Base-by-base conservation (phyloP, 192 early-diverging fungal genomes). In the Phlyctochytrium planicorne region DNA sequence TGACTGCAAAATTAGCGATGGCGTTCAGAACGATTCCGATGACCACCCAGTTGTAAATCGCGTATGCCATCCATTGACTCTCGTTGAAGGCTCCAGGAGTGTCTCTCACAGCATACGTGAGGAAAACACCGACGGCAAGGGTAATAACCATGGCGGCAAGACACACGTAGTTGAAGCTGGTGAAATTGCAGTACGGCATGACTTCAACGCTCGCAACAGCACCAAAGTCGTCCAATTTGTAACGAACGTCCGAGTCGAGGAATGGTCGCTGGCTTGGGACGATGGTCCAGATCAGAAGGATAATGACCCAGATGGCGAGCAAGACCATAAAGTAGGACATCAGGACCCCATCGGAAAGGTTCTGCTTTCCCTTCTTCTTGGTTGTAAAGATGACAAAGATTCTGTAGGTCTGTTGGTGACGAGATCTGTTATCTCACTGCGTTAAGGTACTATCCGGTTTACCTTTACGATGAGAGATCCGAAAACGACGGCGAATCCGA, bases 41-140 rank as follows among this genome's bases (percentile, higher is more conserved):
- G 27, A 57, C 55, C 14, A 57, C 55, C 55, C 55, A 57, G 55
- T 57, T 57, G 55, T 57, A 57, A 10, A 29, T 57, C 12, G 55
- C 55, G 6, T 25, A 25, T 10, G 55, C 16, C 20, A 57, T 57
- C 55, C 55, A 57, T 25, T 57, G 10, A 10, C 20, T 25, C 55
- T 57, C 55, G 55, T 57, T 57, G 27, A 57, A 57, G 14, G 55
- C 55, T 6, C 55, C 27, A 29, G 55, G 55, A 12, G 55, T 25
- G 25, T 25, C 27, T 14, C 55, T 14, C 14, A 57, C 27, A 10
- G 27, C 6, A 29, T 57, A 57, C 12, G 55, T 57, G 12, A 57
- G 25, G 55, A 14, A 14, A 4, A 29, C 55, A 27, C 55, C 55
- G 25, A 57, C 6, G 55, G 55, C 55, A 20, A 57, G 25, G 6